Conservation (phyloP, 1,139 yeast genomes). For the Taphrina pruni region DNA sequence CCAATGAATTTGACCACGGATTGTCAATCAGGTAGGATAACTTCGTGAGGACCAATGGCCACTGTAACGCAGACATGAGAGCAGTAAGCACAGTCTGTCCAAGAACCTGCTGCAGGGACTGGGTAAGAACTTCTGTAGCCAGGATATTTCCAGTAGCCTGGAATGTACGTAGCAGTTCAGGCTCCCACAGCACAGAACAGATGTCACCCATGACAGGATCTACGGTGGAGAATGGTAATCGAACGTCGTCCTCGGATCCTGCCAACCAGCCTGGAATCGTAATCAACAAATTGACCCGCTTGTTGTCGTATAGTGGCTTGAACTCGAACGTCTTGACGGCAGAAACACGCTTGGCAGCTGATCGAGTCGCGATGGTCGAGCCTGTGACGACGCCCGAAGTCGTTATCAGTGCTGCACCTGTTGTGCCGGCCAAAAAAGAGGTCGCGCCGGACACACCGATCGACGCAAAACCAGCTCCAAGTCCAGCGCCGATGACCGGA, state of each 20-base stretch:
- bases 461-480: constrained; percentile 96
- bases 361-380: constrained; percentile 81
- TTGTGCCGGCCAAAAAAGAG: constrained; percentile 93
- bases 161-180: constrained; percentile 93
- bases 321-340: constrained; percentile 93
- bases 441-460: constrained; percentile 91
- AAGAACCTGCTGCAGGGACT: constrained; percentile 90
- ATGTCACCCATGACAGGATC: constrained; percentile 98
- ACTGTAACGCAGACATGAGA: constrained; percentile 91
- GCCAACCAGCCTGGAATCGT: constrained; percentile 99
- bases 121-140: constrained; percentile 87
- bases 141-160: constrained; percentile 94
- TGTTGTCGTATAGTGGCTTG: constrained; percentile 88
- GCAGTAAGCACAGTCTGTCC: constrained; percentile 94
- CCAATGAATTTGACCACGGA: constrained; percentile 97
- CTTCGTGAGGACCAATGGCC: constrained; percentile 90
- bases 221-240: constrained; percentile 93
- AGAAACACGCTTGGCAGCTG: constrained; percentile 86
- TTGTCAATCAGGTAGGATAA: constrained; percentile 88
- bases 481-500: constrained; percentile 97
- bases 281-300: constrained; percentile 82
- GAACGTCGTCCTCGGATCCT: constrained; percentile 91
- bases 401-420: constrained; percentile 94
- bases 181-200: constrained; percentile 93
- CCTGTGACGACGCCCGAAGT: constrained; percentile 91